Evolutionary conservation across 2,329 filamentous ascomycete genomes (phyloP), one percentile per base, ranked within the genome.

Genomic region (Diaporthe sp.): DNA sequence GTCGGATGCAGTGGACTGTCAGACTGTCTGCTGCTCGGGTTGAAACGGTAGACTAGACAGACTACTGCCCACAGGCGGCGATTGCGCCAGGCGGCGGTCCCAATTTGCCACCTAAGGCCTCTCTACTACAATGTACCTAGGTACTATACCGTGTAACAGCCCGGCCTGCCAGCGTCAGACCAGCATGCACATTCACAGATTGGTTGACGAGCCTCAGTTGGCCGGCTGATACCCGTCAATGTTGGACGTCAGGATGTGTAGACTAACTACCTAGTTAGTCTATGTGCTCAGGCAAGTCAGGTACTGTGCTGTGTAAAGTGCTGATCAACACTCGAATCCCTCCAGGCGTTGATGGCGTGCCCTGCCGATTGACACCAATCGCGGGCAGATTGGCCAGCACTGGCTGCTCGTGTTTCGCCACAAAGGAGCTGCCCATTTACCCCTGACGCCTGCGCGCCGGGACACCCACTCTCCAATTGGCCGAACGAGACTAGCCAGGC

Each of bases 351-450:
- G 50, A 5, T 56, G 25, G 39, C 39, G 30, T 50, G 61, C 32
- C 17, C 63, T 25, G 30, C 32, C 44, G 32, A 25, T 27, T 27
- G 44, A 66, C 27, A 25, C 30, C 44, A 66, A 37, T 66, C 32
- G 47, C 47, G 27, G 63, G 47, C 42, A 65, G 61, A 35, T 42
- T 70, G 35, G 47, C 25, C 32, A 12, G 63, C 25, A 39, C 53
- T 51, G 30, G 63, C 63, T 68, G 63, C 63, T 53, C 47, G 63
- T 59, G 39, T 70, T 70, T 71, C 50, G 70, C 70, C 70, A 71
- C 70, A 53, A 32, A 44, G 44, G 47, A 71, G 32, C 37, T 42
- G 56, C 30, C 35, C 58, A 63, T 53, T 63, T 71, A 61, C 70
- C 70, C 58, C 72, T 56, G 59, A 71, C 42, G 58, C 30, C 27